These are phyloP conservation scores for Monilinia vaccinii-corymbosi DNA, from an alignment of 2,329 filamentous ascomycete species.

Conservation along the genomic window DNA sequence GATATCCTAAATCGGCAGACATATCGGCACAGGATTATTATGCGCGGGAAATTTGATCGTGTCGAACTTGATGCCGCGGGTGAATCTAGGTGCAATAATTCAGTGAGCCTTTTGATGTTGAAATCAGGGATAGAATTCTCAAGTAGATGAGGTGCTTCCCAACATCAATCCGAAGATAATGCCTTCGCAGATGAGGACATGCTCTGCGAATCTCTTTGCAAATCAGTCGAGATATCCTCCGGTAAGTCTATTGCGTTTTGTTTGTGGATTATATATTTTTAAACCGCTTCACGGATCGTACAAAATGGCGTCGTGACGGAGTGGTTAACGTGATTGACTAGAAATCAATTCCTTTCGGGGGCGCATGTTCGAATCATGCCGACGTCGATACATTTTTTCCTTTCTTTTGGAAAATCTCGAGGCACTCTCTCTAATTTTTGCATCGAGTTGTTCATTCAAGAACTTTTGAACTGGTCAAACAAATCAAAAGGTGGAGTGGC, in stretches of 20 bases:
- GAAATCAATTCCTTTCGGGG: slow-evolving; percentile 8
- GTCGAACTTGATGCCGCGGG: not conserved
- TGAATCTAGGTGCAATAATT: not conserved
- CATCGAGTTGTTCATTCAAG: too few relatives aligned
- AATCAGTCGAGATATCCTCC: not conserved
- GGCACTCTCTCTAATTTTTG: too few relatives aligned
- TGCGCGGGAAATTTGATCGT: not conserved
- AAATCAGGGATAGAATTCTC: not conserved
- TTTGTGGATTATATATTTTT: not conserved
- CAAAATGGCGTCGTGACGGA: not conserved
- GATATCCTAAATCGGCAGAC: not conserved
- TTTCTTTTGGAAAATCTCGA: too few relatives aligned
- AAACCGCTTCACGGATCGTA: not conserved
- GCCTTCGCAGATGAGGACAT: not conserved
- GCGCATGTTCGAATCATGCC: slow-evolving; percentile 8
- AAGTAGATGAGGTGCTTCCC: not conserved
- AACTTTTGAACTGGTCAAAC: too few relatives aligned
- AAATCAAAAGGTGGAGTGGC: too few relatives aligned
- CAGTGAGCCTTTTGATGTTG: not conserved
- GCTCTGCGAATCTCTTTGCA: not conserved
- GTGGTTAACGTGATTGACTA: slow-evolving; percentile 8
- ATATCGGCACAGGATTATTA: not conserved
- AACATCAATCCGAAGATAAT: not conserved
- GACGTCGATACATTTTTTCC: not conserved
- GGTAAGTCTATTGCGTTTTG: not conserved